phyloP scores from a whole-genome alignment of 805 yeast species.

The Candida tallmaniae region DNA sequence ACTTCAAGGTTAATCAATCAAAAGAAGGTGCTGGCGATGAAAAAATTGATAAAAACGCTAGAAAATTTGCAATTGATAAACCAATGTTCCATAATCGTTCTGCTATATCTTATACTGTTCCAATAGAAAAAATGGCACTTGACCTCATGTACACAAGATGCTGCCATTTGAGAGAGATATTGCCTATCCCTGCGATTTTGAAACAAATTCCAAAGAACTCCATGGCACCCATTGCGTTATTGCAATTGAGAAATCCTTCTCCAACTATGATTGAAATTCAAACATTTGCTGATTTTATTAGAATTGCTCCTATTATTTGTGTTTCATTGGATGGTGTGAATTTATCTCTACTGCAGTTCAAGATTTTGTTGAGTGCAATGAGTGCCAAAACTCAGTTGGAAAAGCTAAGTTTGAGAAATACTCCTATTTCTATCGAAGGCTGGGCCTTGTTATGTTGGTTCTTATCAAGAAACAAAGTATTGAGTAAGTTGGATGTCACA shows the following conservation, averaged over 20 bases:
- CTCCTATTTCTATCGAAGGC: conserved; percentile 64
- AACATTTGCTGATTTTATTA: conserved; percentile 81
- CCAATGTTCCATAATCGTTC: conserved; percentile 22
- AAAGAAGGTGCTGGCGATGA: conserved; percentile 2
- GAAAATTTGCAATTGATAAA: conserved; percentile 25
- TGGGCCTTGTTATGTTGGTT: conserved; percentile 82
- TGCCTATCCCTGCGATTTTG: conserved; percentile 85
- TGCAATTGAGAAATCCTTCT: conserved; percentile 77
- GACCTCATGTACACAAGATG: conserved; percentile 86
- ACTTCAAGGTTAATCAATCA: not conserved
- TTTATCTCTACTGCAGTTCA: conserved; percentile 70
- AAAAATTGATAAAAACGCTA: conserved; percentile 21
- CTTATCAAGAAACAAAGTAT: conserved; percentile 54
- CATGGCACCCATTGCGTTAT: conserved; percentile 63
- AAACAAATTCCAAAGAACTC: conserved; percentile 71
- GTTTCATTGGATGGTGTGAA: conserved; percentile 76
- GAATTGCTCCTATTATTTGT: conserved; percentile 78
- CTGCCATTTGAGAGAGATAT: conserved; percentile 85
- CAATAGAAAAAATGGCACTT: conserved; percentile 45
- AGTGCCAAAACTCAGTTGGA: conserved; percentile 61
- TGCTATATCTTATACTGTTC: conserved; percentile 22
- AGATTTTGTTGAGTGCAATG: conserved; percentile 66
- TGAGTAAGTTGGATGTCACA: conserved; percentile 64
- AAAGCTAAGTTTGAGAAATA: conserved; percentile 73
- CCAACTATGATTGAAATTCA: conserved; percentile 87